Base-by-base conservation (phyloP, 192 early-diverging fungal genomes). In the Helicostylum pulchrum region DNA sequence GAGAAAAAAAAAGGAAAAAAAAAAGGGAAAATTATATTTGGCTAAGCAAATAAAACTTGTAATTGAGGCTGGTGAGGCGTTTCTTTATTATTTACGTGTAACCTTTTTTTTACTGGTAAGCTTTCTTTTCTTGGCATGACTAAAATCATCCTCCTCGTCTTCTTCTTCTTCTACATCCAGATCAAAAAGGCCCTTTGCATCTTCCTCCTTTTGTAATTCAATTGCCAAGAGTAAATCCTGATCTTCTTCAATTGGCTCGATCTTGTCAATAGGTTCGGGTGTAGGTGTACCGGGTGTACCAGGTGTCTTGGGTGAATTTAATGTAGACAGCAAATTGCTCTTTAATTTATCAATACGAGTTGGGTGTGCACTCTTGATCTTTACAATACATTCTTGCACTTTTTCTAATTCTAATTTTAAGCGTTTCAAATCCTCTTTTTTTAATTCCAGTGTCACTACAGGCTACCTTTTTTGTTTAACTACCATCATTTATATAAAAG, bases 391-490 rank as follows among this genome's bases (percentile, higher is more conserved):
- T 1, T 72, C 76, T 26, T 82, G 76, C 26, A 91, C 83, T 20
- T 77, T 71, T 59, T 83, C 74, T 17, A 92, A 66, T 69, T 91
- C 85, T 19, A 73, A 46, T 61, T 75, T 75, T n/a, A 90, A 65
- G 5, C 66, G 75, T 42, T 77, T 78, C 19, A 90, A 72, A 67
- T 89, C 87, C 68, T 77, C 75, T 17, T 76, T 68, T 71, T 90
- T 90, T 46, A 72, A 70, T 44, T 90, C 82, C 58, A 90, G 68
- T 26, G 88, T n/a, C 19, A 34, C 52, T 19, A 51, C 30, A n/a
- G 62, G 59, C 75, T 75, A 76, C 45, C 61, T 12, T 31, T 7
- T 47, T 44, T 39, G 20, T 9, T 39, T 52, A 42, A 26, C 26
- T 26, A 26, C 26, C 26, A 26, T 26, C 26, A 26, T 26, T 26